Percentiles rank a stretch among this genome's conserved stretches.
phyloP scores from a whole-genome alignment of 164 flowering plant genomes.

The Annona cherimola region DNA sequence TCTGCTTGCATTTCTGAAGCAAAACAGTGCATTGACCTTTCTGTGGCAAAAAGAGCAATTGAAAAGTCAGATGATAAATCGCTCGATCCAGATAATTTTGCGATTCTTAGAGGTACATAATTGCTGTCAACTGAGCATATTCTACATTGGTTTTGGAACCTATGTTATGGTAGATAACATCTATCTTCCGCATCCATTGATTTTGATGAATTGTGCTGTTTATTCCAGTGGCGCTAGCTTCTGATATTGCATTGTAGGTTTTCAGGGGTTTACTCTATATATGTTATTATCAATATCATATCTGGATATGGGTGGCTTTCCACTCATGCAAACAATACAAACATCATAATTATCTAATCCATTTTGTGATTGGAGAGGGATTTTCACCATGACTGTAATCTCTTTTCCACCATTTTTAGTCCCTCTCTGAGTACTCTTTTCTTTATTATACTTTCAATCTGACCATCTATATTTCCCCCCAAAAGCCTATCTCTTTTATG shows the following conservation, averaged over 20 bases:
- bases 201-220: too few relatives aligned
- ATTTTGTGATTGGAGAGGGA: too few relatives aligned
- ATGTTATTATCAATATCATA: background rate
- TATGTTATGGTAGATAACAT: background rate
- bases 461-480: too few relatives aligned
- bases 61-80: slow-evolving; percentile 55
- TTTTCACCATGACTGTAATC: too few relatives aligned
- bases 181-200: background rate
- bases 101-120: slow-evolving; percentile 75
- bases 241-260: background rate
- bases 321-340: background rate
- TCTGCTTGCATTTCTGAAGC: slow-evolving; percentile 90
- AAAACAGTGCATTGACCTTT: slow-evolving; percentile 61
- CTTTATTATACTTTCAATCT: background rate
- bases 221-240: too few relatives aligned
- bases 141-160: background rate
- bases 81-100: slow-evolving; percentile 67
- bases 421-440: background rate
- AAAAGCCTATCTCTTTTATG: too few relatives aligned
- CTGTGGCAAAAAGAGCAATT: slow-evolving; percentile 44
- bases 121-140: background rate
- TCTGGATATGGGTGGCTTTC: background rate
- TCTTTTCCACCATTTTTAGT: too few relatives aligned
- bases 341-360: background rate
- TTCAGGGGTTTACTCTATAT: background rate